Evolutionary conservation across 345 rosid genomes (phyloP).

Genomic region (Ricinus communis): DNA sequence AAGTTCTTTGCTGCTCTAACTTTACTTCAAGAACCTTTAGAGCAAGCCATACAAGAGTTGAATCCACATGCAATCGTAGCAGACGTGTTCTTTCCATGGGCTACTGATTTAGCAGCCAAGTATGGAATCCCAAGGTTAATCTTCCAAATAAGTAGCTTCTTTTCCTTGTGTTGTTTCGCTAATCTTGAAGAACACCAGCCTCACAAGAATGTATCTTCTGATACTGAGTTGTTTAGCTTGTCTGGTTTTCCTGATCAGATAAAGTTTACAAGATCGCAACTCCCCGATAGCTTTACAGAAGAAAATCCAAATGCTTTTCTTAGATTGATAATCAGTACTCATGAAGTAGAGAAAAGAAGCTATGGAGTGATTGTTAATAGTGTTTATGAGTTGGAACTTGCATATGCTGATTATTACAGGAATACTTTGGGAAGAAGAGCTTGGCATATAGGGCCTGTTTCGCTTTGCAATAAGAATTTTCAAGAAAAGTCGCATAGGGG

Average conservation of each 20-base stretch:
- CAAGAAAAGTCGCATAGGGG: conserved; percentile 8
- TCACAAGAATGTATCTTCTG: not conserved
- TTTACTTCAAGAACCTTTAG: not conserved
- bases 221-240: not conserved
- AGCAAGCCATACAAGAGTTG: not conserved
- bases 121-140: not conserved
- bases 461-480: conserved; percentile 3
- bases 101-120: not conserved
- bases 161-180: not conserved
- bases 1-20: not conserved
- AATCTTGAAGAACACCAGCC: not conserved
- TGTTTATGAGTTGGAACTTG: conserved; percentile 14
- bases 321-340: not conserved
- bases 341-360: not conserved
- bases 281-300: not conserved
- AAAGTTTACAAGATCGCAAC: not conserved
- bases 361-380: conserved; percentile 7
- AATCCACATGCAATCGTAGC: not conserved
- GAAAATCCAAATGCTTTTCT: not conserved
- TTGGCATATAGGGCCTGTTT: conserved; percentile 17
- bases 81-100: not conserved
- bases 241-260: not conserved
- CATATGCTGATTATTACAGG: not conserved
- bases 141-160: not conserved
- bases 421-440: not conserved